Evolutionary conservation across 352 stramenopile species (phyloP).

Genomic region (Globisporangium paroecandrum): DNA sequence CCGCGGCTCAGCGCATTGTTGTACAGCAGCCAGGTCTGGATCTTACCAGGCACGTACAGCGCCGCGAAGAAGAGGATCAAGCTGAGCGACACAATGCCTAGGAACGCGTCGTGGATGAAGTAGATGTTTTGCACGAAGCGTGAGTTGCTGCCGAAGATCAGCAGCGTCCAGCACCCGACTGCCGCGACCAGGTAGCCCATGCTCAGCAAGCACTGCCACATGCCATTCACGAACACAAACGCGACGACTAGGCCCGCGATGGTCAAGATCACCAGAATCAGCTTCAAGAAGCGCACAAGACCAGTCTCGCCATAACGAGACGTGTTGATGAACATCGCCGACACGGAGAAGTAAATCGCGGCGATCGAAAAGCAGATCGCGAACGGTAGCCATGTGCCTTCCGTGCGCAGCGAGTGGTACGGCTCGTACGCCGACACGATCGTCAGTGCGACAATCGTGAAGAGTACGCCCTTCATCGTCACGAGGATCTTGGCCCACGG

Average conservation of each 20-base stretch:
- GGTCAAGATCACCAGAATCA: constrained; percentile 70
- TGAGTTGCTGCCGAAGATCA: constrained; percentile 88
- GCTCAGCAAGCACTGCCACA: constrained; percentile 87
- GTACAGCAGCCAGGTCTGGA: constrained; percentile 97
- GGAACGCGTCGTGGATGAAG: constrained; percentile 92
- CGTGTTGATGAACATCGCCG: constrained; percentile 54
- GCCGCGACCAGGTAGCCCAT: constrained; percentile 92
- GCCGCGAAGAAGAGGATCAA: constrained; percentile 90
- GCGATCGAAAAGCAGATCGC: constrained; percentile 48
- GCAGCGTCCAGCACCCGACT: constrained; percentile 75
- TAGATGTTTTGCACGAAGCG: constrained; percentile 91
- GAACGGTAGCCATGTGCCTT: constrained; percentile 57
- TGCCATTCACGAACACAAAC: constrained; percentile 71
- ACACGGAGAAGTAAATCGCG: constrained; percentile 61
- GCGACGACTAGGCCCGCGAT: constrained; percentile 71
- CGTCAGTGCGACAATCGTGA: constrained; percentile 80
- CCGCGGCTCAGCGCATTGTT: constrained; percentile 95
- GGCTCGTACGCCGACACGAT: constrained; percentile 74
- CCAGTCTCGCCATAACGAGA: constrained; percentile 56
- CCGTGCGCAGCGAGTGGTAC: constrained; percentile 63
- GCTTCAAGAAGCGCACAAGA: constrained; percentile 67
- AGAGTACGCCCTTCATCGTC: constrained; percentile 88
- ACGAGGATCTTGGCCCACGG: constrained; percentile 90
- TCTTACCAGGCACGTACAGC: constrained; percentile 87
- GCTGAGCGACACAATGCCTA: constrained; percentile 91